These are phyloP conservation scores for Colletotrichum sp. DNA, from an alignment of 2,329 filamentous ascomycete species.

Conservation along the genomic window DNA sequence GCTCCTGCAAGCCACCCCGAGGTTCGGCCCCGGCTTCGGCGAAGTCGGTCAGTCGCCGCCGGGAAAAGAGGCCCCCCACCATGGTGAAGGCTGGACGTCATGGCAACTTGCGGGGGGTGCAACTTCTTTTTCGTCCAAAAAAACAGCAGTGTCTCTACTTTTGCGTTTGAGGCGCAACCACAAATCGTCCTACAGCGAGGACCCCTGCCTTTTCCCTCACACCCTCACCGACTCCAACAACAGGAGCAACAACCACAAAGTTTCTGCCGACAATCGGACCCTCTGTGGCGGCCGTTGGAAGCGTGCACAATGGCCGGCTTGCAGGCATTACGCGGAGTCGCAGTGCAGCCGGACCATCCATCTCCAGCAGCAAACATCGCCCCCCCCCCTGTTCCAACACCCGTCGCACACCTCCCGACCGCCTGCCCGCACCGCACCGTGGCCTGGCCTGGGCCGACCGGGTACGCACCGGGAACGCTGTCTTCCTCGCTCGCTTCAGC, in stretches of 20 bases:
- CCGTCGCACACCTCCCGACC: background rate
- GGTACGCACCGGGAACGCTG: background rate
- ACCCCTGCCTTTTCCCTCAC: slow-evolving; percentile 2
- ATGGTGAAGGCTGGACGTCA: slow-evolving; percentile 4
- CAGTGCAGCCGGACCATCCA: background rate
- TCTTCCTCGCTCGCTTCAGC: background rate
- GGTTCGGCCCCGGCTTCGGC: slow-evolving; percentile 19
- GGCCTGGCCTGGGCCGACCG: background rate
- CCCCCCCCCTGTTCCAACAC: background rate
- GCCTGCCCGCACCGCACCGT: background rate
- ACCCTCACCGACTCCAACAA: slow-evolving; percentile 14
- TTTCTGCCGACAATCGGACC: slow-evolving; percentile 16
- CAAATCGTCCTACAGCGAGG: slow-evolving; percentile 2
- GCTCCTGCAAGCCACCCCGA: slow-evolving; percentile 3
- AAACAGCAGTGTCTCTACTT: background rate
- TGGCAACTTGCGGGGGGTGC: slow-evolving; percentile 2
- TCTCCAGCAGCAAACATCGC: background rate
- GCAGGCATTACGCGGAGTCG: background rate
- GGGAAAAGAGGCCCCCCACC: background rate
- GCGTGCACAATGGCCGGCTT: background rate
- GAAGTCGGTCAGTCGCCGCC: slow-evolving; percentile 16
- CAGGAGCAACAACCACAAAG: background rate
- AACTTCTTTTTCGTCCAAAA: background rate
- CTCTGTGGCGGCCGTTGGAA: background rate
- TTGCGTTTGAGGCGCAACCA: background rate